These are phyloP conservation scores for Fusarium sp. DNA, from an alignment of 2,329 filamentous ascomycete genomes.

Conservation along the genomic window DNA sequence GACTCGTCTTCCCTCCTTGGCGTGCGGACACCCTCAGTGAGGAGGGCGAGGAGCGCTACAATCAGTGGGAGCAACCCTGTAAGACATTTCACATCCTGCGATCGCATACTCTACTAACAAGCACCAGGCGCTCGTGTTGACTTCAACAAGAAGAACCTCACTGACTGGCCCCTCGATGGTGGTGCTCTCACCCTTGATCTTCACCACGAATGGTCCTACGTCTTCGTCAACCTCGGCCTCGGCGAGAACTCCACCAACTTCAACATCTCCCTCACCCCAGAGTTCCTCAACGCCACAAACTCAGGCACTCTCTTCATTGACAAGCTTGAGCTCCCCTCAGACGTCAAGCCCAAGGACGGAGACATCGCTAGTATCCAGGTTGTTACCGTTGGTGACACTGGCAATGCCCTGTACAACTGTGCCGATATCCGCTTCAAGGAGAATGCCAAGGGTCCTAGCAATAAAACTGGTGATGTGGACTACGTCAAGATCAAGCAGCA, in stretches of 20 bases:
- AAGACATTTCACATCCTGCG: conserved; percentile 32
- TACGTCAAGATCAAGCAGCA: conserved; percentile 47
- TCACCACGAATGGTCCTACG: conserved; percentile 61
- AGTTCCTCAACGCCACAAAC: conserved; percentile 66
- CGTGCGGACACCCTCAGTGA: conserved; percentile 56
- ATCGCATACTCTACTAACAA: not conserved
- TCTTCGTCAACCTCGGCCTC: conserved; percentile 63
- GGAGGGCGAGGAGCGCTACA: conserved; percentile 51
- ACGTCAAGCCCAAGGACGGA: conserved; percentile 63
- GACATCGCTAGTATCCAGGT: conserved; percentile 73
- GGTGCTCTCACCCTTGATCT: conserved; percentile 58
- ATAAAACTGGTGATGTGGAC: conserved; percentile 54
- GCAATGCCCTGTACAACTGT: conserved; percentile 75
- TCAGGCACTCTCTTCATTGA: conserved; percentile 73
- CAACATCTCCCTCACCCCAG: conserved; percentile 71
- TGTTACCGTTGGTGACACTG: conserved; percentile 66
- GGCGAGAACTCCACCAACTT: conserved; percentile 65
- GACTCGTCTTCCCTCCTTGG: conserved; percentile 57
- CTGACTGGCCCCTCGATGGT: conserved; percentile 62
- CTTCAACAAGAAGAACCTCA: conserved; percentile 54
- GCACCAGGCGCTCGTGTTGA: conserved; percentile 57
- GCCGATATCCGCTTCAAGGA: conserved; percentile 75
- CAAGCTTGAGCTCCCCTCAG: conserved; percentile 59
- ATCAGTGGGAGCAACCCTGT: conserved; percentile 63
- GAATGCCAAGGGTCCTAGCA: conserved; percentile 54